These are phyloP conservation scores for Sclerotinia trifoliorum DNA, from an alignment of 2,329 filamentous ascomycete genomes.

Conservation along the genomic window DNA sequence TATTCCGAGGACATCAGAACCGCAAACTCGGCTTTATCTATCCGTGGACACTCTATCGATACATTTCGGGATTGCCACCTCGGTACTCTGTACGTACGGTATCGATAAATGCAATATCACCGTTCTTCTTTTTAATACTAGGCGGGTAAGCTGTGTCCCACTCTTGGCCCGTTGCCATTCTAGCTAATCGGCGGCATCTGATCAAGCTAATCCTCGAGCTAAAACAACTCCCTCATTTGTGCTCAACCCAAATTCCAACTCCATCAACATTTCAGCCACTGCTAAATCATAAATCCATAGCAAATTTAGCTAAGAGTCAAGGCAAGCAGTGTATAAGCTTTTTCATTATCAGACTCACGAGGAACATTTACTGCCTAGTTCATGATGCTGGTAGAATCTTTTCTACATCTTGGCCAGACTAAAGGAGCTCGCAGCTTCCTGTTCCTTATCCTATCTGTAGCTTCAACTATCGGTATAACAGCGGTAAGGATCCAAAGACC, in stretches of 20 bases:
- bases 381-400: constrained; percentile 33
- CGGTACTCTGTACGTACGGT: neutral
- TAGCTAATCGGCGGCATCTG: neutral
- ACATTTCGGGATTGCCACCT: neutral
- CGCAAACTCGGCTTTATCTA: neutral
- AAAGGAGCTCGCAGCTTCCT: neutral
- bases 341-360: constrained; percentile 36
- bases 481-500: too few relatives aligned
- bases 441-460: neutral
- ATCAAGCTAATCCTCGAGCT: neutral
- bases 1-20: neutral
- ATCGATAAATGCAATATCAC: neutral
- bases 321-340: constrained; percentile 47
- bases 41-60: neutral
- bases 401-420: neutral
- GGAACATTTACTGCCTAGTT: neutral
- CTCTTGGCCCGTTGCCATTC: neutral
- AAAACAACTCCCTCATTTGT: constrained; percentile 11
- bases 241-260: constrained; percentile 3
- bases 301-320: neutral
- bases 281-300: neutral
- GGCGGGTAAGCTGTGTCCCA: too few relatives aligned
- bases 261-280: neutral
- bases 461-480: neutral
- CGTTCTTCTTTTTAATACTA: too few relatives aligned